Evolutionary conservation across 805 yeast genomes (phyloP).

Genomic region (Soucietia sequanensis): DNA sequence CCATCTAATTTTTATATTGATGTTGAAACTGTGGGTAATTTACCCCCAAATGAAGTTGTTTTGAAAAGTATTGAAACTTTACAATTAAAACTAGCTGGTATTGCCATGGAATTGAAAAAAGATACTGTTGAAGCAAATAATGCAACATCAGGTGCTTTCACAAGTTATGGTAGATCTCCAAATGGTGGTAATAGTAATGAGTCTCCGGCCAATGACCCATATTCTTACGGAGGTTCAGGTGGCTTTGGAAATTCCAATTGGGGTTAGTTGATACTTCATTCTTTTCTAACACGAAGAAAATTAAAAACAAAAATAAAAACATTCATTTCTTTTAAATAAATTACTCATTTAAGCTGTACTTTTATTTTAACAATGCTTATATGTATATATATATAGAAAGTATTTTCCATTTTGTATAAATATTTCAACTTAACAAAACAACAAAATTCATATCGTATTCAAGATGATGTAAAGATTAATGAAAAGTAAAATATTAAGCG

Average conservation of each 20-base stretch:
- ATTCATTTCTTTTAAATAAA: too few species aligned
- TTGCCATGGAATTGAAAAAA: conserved; percentile 64
- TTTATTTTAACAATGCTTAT: too few species aligned
- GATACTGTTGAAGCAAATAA: conserved; percentile 40
- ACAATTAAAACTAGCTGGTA: conserved; percentile 87
- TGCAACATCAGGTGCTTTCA: conserved; percentile 45
- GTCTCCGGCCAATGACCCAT: conserved; percentile 22
- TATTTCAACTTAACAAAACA: background rate
- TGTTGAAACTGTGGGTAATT: conserved; percentile 88
- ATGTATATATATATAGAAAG: too few species aligned
- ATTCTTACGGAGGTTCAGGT: conserved; percentile 31
- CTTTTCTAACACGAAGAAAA: background rate
- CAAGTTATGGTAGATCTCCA: conserved; percentile 45
- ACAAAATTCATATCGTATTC: background rate
- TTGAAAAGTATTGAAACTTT: conserved; percentile 78
- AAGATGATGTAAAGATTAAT: too few species aligned
- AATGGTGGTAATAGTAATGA: conserved; percentile 27
- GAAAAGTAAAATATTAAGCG: too few species aligned
- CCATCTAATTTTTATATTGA: conserved; percentile 83
- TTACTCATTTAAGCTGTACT: too few species aligned
- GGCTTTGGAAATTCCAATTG: conserved; percentile 37
- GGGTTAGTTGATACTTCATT: conserved; percentile 13
- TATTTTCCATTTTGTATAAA: conserved; percentile 1
- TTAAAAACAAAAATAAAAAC: background rate
- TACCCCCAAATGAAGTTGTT: conserved; percentile 88